Evolutionary conservation across 495 filamentous ascomycete genomes (phyloP).

Genomic region (Hyaloscypha bicolor): DNA sequence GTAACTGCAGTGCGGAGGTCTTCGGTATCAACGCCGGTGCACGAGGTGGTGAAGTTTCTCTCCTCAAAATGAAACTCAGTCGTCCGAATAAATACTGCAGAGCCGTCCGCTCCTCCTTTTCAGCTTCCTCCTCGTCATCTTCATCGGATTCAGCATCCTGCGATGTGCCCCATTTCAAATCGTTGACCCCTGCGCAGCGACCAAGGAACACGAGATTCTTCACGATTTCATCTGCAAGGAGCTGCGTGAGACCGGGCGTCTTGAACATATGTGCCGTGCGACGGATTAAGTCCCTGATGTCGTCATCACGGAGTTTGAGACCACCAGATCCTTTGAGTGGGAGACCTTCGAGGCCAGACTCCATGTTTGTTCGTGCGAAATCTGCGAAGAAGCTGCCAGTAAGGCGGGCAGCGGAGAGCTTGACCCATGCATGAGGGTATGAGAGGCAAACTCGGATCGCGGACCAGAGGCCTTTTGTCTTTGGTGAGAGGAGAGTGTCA

Average conservation of each 20-base stretch:
- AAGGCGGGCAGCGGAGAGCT: conserved; percentile 75
- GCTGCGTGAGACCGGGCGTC: conserved; percentile 63
- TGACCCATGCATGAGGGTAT: conserved; percentile 74
- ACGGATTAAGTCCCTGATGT: conserved; percentile 66
- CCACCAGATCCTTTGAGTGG: conserved; percentile 73
- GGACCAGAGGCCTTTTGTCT: conserved; percentile 64
- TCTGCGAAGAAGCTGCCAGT: conserved; percentile 76
- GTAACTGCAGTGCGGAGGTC: conserved; percentile 71
- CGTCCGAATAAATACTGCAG: conserved; percentile 74
- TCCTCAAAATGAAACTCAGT: conserved; percentile 74
- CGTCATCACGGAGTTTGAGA: conserved; percentile 62
- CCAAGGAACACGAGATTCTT: conserved; percentile 79
- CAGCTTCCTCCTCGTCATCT: conserved; percentile 39
- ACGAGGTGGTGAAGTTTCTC: conserved; percentile 67
- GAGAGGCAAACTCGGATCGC: conserved; percentile 65
- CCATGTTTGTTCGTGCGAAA: conserved; percentile 64
- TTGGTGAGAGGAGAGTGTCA: conserved; percentile 56
- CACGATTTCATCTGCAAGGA: conserved; percentile 70
- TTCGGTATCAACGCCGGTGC: conserved; percentile 67
- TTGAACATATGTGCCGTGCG: conserved; percentile 67
- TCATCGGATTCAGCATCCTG: conserved; percentile 49
- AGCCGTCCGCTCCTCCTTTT: conserved; percentile 44
- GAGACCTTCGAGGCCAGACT: conserved; percentile 51
- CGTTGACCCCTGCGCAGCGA: conserved; percentile 66
- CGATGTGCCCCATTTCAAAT: conserved; percentile 51